Evolutionary conservation across 345 rosid species (phyloP).

Genomic region (Alliaria petiolata): DNA sequence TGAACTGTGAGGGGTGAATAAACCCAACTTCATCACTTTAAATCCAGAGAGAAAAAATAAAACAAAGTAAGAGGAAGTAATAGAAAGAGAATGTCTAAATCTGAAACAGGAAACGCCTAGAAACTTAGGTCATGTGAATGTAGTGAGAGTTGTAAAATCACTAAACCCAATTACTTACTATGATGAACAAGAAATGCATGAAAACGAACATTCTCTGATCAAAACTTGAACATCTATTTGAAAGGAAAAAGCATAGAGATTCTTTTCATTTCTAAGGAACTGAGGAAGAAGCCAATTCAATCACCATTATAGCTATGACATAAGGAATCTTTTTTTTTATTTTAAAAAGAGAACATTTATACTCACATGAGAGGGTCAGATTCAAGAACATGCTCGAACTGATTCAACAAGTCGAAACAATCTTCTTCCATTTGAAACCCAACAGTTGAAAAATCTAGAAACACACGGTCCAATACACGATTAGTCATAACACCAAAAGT

Average conservation of each 20-base stretch:
- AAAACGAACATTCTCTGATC: neutral
- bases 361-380: conserved; percentile 80
- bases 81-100: neutral
- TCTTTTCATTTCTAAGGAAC: too few relatives aligned
- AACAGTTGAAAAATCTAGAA: too few relatives aligned
- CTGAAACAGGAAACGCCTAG: neutral
- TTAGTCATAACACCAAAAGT: too few relatives aligned
- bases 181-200: too few relatives aligned
- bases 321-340: too few relatives aligned
- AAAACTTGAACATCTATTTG: too few relatives aligned
- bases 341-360: neutral
- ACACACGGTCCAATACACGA: too few relatives aligned
- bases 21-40: conserved; percentile 91
- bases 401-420: conserved; percentile 38
- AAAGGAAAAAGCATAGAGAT: too few relatives aligned
- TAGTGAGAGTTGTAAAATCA: neutral
- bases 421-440: neutral
- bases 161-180: too few relatives aligned
- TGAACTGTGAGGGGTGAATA: conserved; percentile 85
- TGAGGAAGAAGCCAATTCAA: neutral
- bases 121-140: neutral
- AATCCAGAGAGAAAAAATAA: too few relatives aligned
- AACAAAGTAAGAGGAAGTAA: too few relatives aligned
- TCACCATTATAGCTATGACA: neutral
- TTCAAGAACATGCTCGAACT: conserved; percentile 57